Conservation (phyloP, 345 rosid species). For the Nephelium lappaceum region DNA sequence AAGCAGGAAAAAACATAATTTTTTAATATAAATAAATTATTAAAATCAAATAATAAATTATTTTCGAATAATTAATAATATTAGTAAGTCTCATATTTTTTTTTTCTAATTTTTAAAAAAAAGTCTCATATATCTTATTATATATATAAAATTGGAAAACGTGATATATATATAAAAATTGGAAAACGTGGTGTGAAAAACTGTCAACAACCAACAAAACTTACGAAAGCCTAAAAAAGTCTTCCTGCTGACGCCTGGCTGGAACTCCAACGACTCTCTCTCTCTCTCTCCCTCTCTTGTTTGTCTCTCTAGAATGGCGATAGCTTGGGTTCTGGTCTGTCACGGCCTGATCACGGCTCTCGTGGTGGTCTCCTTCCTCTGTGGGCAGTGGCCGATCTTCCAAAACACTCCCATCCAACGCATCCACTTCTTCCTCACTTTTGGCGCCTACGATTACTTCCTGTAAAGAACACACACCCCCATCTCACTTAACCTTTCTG, state of each 20-base stretch:
- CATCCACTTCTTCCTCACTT: constrained; percentile 80
- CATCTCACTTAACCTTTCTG: too few species aligned
- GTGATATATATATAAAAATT: too few species aligned
- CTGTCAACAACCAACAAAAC: not conserved
- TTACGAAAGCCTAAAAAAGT: not conserved
- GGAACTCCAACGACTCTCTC: not conserved
- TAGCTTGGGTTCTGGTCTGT: constrained; percentile 69
- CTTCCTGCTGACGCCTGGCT: not conserved
- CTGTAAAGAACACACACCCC: constrained; percentile 48
- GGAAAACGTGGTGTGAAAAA: not conserved
- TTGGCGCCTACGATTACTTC: constrained; percentile 82
- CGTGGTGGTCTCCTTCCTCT: constrained; percentile 76
- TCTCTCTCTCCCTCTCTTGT: not conserved
- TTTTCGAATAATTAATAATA: too few species aligned
- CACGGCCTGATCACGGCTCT: constrained; percentile 67
- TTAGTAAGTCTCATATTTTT: too few species aligned
- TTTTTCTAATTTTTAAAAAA: too few species aligned
- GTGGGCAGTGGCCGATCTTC: constrained; percentile 98
- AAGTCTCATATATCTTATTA: too few species aligned
- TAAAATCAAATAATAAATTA: too few species aligned
- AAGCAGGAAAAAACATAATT: too few species aligned
- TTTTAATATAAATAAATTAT: too few species aligned
- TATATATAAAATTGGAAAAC: too few species aligned
- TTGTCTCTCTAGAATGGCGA: constrained; percentile 44
- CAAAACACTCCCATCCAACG: constrained; percentile 72